Conservation (phyloP, 441 rosid species). For the Oxalis stricta region DNA sequence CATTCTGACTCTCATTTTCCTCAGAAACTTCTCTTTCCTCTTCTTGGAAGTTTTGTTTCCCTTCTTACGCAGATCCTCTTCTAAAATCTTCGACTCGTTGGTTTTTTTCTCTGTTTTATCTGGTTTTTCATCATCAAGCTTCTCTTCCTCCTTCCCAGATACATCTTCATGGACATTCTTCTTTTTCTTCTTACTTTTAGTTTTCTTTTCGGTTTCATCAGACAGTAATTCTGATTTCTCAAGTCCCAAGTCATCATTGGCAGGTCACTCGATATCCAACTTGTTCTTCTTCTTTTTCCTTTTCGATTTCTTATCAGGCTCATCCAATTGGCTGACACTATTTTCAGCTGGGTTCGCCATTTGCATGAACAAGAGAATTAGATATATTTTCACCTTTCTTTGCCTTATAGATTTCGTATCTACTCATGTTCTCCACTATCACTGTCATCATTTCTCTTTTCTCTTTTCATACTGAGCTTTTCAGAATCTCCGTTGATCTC, state of each 20-base stretch:
- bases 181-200: conserved; percentile 12
- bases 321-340: conserved; percentile 1
- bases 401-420: no score
- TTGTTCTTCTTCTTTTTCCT: conserved; percentile 30
- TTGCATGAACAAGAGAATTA: conserved; percentile 10
- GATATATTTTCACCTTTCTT: conserved; percentile 16
- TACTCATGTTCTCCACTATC: no score
- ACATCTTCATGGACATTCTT: conserved; percentile 9
- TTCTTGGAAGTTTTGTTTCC: conserved; percentile 44
- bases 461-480: conserved; percentile 9
- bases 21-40: conserved; percentile 52
- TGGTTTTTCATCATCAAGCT: conserved; percentile 8
- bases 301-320: conserved; percentile 15
- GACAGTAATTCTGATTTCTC: conserved; percentile 3
- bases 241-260: conserved; percentile 1
- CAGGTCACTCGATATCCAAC: conserved; percentile 9
- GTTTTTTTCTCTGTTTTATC: conserved; percentile 9
- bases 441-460: conserved; percentile 12
- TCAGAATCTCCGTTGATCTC: conserved; percentile 3
- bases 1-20: conserved; percentile 19
- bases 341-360: conserved; percentile 8
- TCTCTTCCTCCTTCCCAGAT: neutral
- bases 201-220: conserved; percentile 4
- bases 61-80: conserved; percentile 12
- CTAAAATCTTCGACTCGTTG: conserved; percentile 5